These are phyloP conservation scores for Gnaphalium uliginosum DNA, from an alignment of 129 eudicot genomes.

Conservation along the genomic window DNA sequence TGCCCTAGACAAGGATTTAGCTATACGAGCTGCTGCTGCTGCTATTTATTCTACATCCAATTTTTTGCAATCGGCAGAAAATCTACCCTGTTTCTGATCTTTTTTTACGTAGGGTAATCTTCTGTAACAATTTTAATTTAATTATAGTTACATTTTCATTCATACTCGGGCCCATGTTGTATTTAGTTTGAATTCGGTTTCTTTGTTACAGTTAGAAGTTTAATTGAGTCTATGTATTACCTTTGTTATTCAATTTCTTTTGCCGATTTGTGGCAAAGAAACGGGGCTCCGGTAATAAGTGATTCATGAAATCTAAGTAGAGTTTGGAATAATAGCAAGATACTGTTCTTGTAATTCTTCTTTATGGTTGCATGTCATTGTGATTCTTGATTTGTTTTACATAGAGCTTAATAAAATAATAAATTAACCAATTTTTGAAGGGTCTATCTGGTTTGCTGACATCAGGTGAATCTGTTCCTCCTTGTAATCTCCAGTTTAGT, in stretches of 20 bases:
- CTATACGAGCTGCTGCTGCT: constrained; percentile 86
- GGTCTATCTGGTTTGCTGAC: neutral
- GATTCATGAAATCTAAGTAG: constrained; percentile 20
- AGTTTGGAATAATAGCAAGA: constrained; percentile 12
- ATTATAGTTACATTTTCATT: constrained; percentile 13
- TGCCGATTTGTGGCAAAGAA: constrained; percentile 21
- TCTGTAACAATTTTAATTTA: constrained; percentile 25
- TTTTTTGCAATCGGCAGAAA: constrained; percentile 54
- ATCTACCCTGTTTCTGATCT: constrained; percentile 56
- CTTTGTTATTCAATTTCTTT: constrained; percentile 4
- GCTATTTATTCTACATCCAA: constrained; percentile 85
- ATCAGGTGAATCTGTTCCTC: neutral
- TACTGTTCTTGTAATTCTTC: neutral
- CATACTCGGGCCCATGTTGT: constrained; percentile 10
- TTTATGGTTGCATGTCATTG: neutral
- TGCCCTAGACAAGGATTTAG: constrained; percentile 47
- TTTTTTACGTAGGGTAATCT: constrained; percentile 18
- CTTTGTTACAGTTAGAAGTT: constrained; percentile 15
- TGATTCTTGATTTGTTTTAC: neutral
- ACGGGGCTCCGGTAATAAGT: constrained; percentile 25
- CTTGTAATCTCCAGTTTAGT: neutral
- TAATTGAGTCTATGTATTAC: neutral
- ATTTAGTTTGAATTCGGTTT: constrained; percentile 18
- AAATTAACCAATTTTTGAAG: neutral
- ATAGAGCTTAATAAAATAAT: neutral